A percentile compares a stretch with the other conserved stretches of the same genome.
Conservation (phyloP, 2,329 filamentous ascomycete genomes). For the Lasiodiplodia sp. region DNA sequence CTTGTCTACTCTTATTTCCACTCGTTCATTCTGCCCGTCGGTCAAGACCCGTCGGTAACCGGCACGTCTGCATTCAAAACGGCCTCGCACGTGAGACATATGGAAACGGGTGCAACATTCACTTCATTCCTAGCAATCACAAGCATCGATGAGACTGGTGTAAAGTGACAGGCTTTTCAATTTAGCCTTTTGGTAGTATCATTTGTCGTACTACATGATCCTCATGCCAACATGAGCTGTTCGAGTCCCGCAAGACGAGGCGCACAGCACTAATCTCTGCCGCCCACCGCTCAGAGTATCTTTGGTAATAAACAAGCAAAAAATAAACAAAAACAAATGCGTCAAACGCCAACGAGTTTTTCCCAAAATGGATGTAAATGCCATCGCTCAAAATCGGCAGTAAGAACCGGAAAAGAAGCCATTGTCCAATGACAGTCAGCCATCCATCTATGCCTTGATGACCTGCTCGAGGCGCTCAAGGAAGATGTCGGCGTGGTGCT, state of each 20-base stretch:
- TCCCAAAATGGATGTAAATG: slow-evolving; percentile 7
- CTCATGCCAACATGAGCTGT: slow-evolving; percentile 16
- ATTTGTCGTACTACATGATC: neutral
- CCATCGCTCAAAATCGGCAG: slow-evolving; percentile 10
- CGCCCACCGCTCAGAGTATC: slow-evolving; percentile 14
- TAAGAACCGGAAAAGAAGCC: neutral
- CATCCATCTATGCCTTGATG: slow-evolving; percentile 54
- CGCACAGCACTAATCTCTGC: neutral
- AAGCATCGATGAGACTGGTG: neutral
- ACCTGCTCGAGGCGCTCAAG: slow-evolving; percentile 81
- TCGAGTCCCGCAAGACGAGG: slow-evolving; percentile 9
- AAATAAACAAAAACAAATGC: neutral
- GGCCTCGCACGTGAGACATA: too few relatives aligned
- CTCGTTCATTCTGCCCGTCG: neutral
- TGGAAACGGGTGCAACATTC: neutral
- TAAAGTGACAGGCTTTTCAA: too few relatives aligned
- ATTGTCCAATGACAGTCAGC: neutral
- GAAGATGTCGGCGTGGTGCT: slow-evolving; percentile 87
- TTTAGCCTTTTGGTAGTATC: slow-evolving; percentile 3
- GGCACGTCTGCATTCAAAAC: too few relatives aligned
- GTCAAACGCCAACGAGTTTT: slow-evolving; percentile 6
- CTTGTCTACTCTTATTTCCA: neutral
- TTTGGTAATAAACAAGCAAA: neutral
- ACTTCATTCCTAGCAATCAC: neutral
- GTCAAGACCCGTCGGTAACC: neutral